Evolutionary conservation across 331 rosid genomes (phyloP).

Genomic region (Malus hybrid): DNA sequence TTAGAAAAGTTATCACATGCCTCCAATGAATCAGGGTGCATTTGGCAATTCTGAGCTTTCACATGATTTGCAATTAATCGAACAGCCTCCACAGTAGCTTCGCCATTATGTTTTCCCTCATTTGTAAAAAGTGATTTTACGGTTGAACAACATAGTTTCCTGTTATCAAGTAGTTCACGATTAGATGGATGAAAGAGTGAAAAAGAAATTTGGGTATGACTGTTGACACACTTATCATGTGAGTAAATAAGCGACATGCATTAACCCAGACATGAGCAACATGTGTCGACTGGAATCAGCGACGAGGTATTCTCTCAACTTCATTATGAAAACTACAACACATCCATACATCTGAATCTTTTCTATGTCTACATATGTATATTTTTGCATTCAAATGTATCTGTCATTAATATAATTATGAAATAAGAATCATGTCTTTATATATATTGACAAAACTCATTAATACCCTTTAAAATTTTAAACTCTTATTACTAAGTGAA

Average conservation of each 20-base stretch:
- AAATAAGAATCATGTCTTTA: background rate
- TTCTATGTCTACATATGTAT: background rate
- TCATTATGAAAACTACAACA: background rate
- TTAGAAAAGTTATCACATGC: constrained; percentile 20
- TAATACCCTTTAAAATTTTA: background rate
- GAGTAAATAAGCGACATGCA: background rate
- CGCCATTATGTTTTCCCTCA: constrained; percentile 94
- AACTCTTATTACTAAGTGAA: background rate
- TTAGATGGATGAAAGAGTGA: background rate
- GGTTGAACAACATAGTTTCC: constrained; percentile 70
- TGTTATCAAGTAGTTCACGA: constrained; percentile 34
- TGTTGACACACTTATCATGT: background rate
- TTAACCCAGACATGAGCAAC: background rate
- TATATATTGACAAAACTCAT: background rate
- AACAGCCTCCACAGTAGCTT: constrained; percentile 83
- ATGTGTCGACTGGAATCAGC: background rate
- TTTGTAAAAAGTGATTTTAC: constrained; percentile 66
- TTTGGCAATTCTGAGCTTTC: constrained; percentile 69
- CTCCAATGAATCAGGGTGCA: constrained; percentile 85
- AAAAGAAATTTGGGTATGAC: background rate
- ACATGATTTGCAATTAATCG: constrained; percentile 75
- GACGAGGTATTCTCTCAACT: background rate
- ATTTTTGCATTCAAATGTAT: background rate
- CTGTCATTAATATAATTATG: background rate
- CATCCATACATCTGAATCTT: background rate